A percentile compares a stretch with the other conserved stretches of the same genome.
These are phyloP conservation scores for Yamadazyma siamensis DNA, from an alignment of 1,139 yeast species.

Conservation along the genomic window DNA sequence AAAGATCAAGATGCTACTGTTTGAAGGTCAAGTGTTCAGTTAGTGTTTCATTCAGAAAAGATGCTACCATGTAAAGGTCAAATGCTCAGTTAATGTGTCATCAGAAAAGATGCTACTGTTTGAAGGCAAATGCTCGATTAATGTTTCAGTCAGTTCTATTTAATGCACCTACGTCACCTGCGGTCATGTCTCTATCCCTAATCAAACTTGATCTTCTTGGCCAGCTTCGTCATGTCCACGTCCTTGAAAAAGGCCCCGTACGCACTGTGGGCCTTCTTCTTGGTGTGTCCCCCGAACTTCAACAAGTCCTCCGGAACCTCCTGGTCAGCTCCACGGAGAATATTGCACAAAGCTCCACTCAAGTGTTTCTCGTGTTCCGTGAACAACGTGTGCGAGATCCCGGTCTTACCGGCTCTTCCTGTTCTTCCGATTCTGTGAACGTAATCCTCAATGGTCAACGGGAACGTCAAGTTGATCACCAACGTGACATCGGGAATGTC, in stretches of 20 bases:
- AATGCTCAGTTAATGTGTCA: too few species aligned
- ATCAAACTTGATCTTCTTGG: slow-evolving; percentile 86
- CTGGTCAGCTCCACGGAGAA: slow-evolving; percentile 90
- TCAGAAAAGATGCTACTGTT: too few species aligned
- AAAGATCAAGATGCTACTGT: too few species aligned
- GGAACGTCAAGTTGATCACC: slow-evolving; percentile 94
- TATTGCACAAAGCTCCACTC: slow-evolving; percentile 91
- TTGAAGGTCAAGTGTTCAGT: too few species aligned
- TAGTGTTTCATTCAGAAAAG: too few species aligned
- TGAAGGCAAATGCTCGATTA: too few species aligned
- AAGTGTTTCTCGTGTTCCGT: slow-evolving; percentile 97
- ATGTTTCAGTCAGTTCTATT: too few species aligned
- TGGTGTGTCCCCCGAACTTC: slow-evolving; percentile 96
- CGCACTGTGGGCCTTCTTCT: slow-evolving; percentile 93
- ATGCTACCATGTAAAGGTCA: too few species aligned
- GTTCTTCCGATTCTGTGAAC: slow-evolving; percentile 98
- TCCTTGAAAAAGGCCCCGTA: slow-evolving; percentile 96
- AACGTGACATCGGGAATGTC: slow-evolving; percentile 97
- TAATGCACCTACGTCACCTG: too few species aligned
- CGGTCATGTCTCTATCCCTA: too few species aligned
- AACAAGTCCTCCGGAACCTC: slow-evolving; percentile 94
- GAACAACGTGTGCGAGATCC: slow-evolving; percentile 90
- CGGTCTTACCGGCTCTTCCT: slow-evolving; percentile 96
- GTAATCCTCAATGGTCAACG: slow-evolving; percentile 95
- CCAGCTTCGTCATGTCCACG: slow-evolving; percentile 81